Conservation (phyloP, 768 basidiomycete genomes). For the Kwoniella dejecticola region DNA sequence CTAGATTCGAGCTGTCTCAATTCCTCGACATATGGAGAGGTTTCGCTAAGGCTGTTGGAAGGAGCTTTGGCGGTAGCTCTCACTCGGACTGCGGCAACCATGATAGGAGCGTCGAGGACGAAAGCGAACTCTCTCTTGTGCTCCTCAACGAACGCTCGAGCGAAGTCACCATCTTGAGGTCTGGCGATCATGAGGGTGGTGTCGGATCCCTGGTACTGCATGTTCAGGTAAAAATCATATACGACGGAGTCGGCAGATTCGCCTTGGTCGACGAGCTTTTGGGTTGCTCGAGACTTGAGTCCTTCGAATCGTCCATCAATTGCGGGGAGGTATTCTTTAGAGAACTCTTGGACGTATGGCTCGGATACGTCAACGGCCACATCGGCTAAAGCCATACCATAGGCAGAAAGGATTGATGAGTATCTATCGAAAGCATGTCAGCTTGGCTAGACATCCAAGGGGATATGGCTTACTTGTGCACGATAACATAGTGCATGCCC, state of each 20-base stretch:
- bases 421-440: constrained; percentile 10
- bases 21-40: constrained; percentile 30
- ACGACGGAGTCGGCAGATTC: constrained; percentile 25
- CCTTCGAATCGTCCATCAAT: constrained; percentile 28
- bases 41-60: constrained; percentile 23
- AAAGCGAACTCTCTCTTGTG: constrained; percentile 57
- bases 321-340: constrained; percentile 22
- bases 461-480: constrained; percentile 26
- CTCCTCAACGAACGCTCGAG: constrained; percentile 64
- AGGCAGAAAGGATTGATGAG: constrained; percentile 46
- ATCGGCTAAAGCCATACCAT: constrained; percentile 57
- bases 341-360: constrained; percentile 25
- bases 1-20: constrained; percentile 23
- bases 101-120: constrained; percentile 57
- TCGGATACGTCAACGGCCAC: constrained; percentile 41
- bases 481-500: constrained; percentile 37
- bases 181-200: constrained; percentile 79
- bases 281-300: constrained; percentile 30
- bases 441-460: not conserved
- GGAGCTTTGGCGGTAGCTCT: constrained; percentile 26
- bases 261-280: constrained; percentile 34
- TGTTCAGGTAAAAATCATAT: constrained; percentile 42
- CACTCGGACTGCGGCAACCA: constrained; percentile 44
- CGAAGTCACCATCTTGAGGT: constrained; percentile 69
- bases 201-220: constrained; percentile 58